Evolutionary conservation across 2,329 filamentous ascomycete species (phyloP).

Genomic region (Cladosporium sp.): DNA sequence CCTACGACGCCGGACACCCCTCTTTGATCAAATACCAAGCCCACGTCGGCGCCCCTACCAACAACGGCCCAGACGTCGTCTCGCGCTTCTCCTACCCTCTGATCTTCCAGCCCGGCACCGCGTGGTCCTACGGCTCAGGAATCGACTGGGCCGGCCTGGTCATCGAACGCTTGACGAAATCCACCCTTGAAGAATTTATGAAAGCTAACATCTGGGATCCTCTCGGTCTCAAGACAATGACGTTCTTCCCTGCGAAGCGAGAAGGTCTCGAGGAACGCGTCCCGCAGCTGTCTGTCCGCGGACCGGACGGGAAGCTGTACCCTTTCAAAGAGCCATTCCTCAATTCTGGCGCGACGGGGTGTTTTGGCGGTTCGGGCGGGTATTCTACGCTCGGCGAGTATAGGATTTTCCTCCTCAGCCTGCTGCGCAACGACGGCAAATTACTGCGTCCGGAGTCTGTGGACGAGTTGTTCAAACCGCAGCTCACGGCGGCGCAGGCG

Average conservation of each 20-base stretch:
- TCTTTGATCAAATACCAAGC: constrained; percentile 33
- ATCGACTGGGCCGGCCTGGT: constrained; percentile 58
- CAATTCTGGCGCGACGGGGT: constrained; percentile 34
- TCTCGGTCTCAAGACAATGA: constrained; percentile 44
- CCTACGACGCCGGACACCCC: constrained; percentile 48
- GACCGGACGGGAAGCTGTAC: constrained; percentile 26
- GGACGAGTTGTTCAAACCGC: constrained; percentile 51
- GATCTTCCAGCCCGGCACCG: constrained; percentile 53
- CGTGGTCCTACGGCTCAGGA: constrained; percentile 53
- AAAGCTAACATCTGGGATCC: constrained; percentile 49
- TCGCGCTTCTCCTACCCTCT: constrained; percentile 51
- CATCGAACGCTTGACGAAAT: constrained; percentile 51
- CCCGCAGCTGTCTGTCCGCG: constrained; percentile 30
- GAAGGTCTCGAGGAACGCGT: constrained; percentile 27
- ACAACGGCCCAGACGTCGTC: constrained; percentile 40
- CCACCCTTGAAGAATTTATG: constrained; percentile 49
- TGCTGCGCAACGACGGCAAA: constrained; percentile 53
- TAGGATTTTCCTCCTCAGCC: constrained; percentile 48
- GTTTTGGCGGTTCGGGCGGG: constrained; percentile 39
- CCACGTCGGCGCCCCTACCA: constrained; percentile 24
- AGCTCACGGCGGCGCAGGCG: constrained; percentile 40
- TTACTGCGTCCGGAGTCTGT: constrained; percentile 48
- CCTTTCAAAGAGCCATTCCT: constrained; percentile 26
- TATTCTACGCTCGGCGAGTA: constrained; percentile 45
- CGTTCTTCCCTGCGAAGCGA: constrained; percentile 33